Evolutionary conservation across 2,329 filamentous ascomycete species (phyloP).

Genomic region (Penicillium sp.): DNA sequence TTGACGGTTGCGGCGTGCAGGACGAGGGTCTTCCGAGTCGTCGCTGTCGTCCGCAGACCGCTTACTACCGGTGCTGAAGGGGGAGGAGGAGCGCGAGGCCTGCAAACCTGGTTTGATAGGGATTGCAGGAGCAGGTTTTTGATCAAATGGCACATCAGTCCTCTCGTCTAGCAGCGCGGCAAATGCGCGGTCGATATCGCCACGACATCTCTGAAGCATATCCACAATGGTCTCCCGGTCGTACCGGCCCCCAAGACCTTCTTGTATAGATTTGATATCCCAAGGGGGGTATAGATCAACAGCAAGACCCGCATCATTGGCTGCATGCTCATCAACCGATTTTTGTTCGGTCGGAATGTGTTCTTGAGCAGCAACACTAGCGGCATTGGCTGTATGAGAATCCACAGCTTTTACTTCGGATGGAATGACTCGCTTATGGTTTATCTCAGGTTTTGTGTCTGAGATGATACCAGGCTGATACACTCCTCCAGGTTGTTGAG

Average conservation of each 20-base stretch:
- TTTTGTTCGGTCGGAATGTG: background rate
- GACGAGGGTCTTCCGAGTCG: constrained; percentile 36
- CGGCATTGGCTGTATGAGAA: background rate
- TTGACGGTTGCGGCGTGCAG: constrained; percentile 29
- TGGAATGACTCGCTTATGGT: background rate
- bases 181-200: constrained; percentile 55
- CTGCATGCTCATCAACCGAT: background rate
- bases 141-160: constrained; percentile 20
- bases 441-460: background rate
- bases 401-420: background rate
- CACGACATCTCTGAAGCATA: constrained; percentile 53
- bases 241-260: constrained; percentile 52
- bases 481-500: constrained; percentile 16
- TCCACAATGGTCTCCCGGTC: constrained; percentile 53
- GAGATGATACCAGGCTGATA: constrained; percentile 17
- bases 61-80: constrained; percentile 44
- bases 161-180: constrained; percentile 52
- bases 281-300: constrained; percentile 50
- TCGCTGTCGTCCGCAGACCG: constrained; percentile 43
- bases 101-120: constrained; percentile 36
- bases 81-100: constrained; percentile 44
- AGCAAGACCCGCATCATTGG: constrained; percentile 20
- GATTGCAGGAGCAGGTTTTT: constrained; percentile 23
- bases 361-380: background rate
- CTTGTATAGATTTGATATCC: constrained; percentile 56